These are phyloP conservation scores for Colletotrichum shisoi DNA, from an alignment of 2,329 filamentous ascomycete species.

Conservation along the genomic window DNA sequence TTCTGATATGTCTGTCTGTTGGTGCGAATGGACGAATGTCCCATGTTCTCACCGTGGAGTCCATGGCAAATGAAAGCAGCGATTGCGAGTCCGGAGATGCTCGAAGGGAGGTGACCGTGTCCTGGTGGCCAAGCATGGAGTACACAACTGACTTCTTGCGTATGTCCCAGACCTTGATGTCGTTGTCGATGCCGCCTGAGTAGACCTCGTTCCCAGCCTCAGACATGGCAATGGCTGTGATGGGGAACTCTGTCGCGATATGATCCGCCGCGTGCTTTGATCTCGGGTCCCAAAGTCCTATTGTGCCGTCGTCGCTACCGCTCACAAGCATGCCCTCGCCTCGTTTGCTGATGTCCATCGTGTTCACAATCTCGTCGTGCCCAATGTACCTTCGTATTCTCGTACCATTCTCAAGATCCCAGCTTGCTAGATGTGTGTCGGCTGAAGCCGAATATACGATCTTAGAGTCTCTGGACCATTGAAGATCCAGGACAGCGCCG, in stretches of 20 bases:
- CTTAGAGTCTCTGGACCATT: slow-evolving; percentile 95
- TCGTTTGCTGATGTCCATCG: slow-evolving; percentile 84
- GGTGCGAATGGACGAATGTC: slow-evolving; percentile 95
- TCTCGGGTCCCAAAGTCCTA: slow-evolving; percentile 95
- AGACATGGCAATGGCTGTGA: slow-evolving; percentile 89
- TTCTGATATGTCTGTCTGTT: slow-evolving; percentile 81
- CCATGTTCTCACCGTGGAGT: slow-evolving; percentile 94
- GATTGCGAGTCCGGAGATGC: slow-evolving; percentile 94
- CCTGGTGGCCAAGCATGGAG: slow-evolving; percentile 85
- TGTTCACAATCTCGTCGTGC: slow-evolving; percentile 95
- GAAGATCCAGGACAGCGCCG: slow-evolving; percentile 87
- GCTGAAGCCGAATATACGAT: slow-evolving; percentile 92
- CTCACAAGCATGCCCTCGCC: slow-evolving; percentile 91
- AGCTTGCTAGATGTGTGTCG: slow-evolving; percentile 91
- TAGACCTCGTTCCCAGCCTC: slow-evolving; percentile 96
- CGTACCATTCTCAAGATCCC: slow-evolving; percentile 91
- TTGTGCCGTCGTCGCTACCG: slow-evolving; percentile 90
- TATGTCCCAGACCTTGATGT: slow-evolving; percentile 96
- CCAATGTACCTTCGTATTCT: slow-evolving; percentile 91
- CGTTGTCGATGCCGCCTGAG: slow-evolving; percentile 93
- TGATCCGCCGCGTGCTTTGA: slow-evolving; percentile 88
- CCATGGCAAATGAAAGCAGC: slow-evolving; percentile 89
- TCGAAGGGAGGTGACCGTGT: slow-evolving; percentile 88
- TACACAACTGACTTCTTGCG: slow-evolving; percentile 90
- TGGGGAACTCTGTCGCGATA: slow-evolving; percentile 88